Conservation (phyloP, 2,329 filamentous ascomycete genomes). For the Chalaropsis ovoidea region DNA sequence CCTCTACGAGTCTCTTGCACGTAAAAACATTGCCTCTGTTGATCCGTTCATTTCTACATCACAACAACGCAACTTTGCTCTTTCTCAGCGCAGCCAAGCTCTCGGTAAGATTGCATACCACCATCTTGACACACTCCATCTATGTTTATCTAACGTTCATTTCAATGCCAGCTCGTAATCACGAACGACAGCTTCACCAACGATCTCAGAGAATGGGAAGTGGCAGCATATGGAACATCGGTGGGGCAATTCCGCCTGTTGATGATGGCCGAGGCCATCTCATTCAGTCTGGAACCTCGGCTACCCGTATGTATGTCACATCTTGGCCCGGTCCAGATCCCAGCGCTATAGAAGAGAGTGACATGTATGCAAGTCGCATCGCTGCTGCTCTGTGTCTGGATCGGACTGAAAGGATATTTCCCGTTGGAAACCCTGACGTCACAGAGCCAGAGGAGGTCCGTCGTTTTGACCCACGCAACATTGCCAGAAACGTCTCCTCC, state of each 20-base stretch:
- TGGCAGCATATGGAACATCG: conserved; percentile 23
- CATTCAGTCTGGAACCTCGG: conserved; percentile 61
- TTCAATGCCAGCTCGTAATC: conserved; percentile 8
- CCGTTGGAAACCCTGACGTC: conserved; percentile 30
- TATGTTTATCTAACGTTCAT: not conserved
- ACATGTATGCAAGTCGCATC: conserved; percentile 62
- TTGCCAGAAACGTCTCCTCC: conserved; percentile 24
- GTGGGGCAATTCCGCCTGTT: conserved; percentile 34
- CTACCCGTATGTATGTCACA: conserved; percentile 49
- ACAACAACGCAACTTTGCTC: conserved; percentile 16
- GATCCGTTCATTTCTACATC: conserved; percentile 22
- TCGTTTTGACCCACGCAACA: conserved; percentile 28
- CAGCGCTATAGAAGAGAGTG: conserved; percentile 48
- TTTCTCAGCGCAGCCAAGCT: conserved; percentile 15
- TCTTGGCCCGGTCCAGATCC: conserved; percentile 37
- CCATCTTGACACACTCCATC: not conserved
- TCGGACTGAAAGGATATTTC: conserved; percentile 53
- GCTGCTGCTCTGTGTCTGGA: conserved; percentile 76
- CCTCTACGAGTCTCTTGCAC: conserved; percentile 12
- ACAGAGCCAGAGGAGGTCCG: conserved; percentile 30
- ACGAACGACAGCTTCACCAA: conserved; percentile 5
- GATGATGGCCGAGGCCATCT: conserved; percentile 54
- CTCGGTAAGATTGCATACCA: conserved; percentile 15
- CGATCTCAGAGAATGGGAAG: conserved; percentile 1
- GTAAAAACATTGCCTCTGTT: conserved; percentile 16